Conservation (phyloP, 2,329 filamentous ascomycete genomes). For the Fusarium burgessii region DNA sequence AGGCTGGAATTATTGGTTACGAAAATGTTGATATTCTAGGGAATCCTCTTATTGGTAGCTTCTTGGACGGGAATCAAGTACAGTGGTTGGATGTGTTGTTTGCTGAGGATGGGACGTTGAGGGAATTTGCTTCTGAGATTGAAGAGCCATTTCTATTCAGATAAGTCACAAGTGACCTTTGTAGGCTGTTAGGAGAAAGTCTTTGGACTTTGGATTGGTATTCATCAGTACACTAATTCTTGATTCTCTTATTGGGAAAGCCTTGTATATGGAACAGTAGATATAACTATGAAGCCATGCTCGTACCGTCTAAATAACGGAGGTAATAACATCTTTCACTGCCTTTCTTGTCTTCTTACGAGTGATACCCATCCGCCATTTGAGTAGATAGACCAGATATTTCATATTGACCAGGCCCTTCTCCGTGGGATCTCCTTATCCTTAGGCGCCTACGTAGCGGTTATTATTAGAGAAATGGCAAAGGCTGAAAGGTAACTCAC, state of each 20-base stretch:
- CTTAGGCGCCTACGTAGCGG: too few species aligned
- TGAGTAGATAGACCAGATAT: neutral
- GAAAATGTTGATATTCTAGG: constrained; percentile 42
- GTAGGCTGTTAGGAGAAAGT: neutral
- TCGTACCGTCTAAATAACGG: neutral
- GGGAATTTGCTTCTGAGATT: constrained; percentile 46
- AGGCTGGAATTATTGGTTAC: constrained; percentile 21
- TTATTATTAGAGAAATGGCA: too few species aligned
- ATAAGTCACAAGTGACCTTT: neutral
- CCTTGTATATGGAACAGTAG: neutral
- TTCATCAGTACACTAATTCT: too few species aligned
- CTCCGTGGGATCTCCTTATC: too few species aligned
- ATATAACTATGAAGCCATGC: neutral
- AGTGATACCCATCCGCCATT: neutral
- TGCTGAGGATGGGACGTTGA: constrained; percentile 42
- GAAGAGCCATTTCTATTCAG: constrained; percentile 45
- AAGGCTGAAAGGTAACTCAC: too few species aligned
- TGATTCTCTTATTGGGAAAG: neutral
- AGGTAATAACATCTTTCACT: too few species aligned
- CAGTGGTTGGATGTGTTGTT: constrained; percentile 45
- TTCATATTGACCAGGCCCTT: neutral
- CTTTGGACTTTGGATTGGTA: too few species aligned
- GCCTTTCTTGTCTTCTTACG: too few species aligned
- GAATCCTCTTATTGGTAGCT: constrained; percentile 45
- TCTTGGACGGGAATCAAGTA: constrained; percentile 44